Evolutionary conservation across 257 asterid species (phyloP).

Genomic region (Solanum pennellii): DNA sequence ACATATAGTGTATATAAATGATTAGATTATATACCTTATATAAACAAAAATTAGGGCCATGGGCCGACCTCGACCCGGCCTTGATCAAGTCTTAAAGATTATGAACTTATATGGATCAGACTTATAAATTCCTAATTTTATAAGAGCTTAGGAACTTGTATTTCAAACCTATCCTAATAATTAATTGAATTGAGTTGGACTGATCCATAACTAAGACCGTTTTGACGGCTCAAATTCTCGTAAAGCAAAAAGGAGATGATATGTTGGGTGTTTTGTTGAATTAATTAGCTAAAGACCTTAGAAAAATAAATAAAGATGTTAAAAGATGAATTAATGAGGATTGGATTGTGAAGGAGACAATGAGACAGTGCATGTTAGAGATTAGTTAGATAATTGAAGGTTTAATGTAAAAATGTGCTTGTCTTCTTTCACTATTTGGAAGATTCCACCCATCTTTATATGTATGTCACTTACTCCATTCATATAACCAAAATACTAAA

Average conservation of each 20-base stretch:
- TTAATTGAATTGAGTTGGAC: too few relatives aligned
- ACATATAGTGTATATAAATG: too few relatives aligned
- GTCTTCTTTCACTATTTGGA: neutral
- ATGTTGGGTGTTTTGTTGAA: neutral
- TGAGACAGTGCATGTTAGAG: slow-evolving; percentile 7
- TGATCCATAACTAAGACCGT: too few relatives aligned
- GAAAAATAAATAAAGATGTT: neutral
- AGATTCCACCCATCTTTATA: neutral
- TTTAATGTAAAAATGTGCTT: neutral
- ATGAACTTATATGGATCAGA: rapidly evolving
- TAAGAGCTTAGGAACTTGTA: too few relatives aligned
- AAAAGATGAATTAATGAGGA: neutral
- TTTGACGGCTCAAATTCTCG: too few relatives aligned
- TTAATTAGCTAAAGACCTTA: neutral
- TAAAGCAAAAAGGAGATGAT: too few relatives aligned
- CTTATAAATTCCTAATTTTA: too few relatives aligned
- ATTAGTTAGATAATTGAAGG: neutral
- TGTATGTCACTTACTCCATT: neutral
- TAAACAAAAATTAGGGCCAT: too few relatives aligned
- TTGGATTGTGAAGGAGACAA: neutral
- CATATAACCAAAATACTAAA: neutral
- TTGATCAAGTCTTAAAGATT: too few relatives aligned
- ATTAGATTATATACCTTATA: too few relatives aligned
- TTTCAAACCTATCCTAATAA: too few relatives aligned
- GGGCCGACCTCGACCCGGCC: too few relatives aligned